Conservation (phyloP, 805 yeast species). For the Saccharomyces jurei region DNA sequence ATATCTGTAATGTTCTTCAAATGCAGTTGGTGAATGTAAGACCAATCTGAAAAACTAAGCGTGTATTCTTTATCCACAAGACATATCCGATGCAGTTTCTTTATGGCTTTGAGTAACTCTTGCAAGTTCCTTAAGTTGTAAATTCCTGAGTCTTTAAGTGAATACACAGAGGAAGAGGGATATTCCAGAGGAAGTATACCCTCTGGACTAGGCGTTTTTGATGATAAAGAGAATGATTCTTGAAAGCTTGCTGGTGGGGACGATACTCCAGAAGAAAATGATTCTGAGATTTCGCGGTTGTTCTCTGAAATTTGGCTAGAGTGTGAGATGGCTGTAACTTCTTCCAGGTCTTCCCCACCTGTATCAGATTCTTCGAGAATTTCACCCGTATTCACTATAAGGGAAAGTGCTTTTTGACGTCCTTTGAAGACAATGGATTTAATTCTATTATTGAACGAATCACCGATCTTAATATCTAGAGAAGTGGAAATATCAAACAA, state of each 20-base stretch:
- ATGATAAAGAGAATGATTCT: background rate
- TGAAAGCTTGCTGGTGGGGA: background rate
- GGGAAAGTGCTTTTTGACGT: background rate
- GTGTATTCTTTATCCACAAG: slow-evolving; percentile 11
- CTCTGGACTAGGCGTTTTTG: background rate
- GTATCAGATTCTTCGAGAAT: slow-evolving; percentile 1
- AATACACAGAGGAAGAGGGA: background rate
- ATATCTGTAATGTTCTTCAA: background rate
- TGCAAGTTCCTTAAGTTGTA: slow-evolving; percentile 9
- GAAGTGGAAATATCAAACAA: slow-evolving; percentile 18
- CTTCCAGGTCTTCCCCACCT: background rate
- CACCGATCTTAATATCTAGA: slow-evolving; percentile 14
- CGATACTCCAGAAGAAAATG: background rate
- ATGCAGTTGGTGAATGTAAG: slow-evolving; percentile 8
- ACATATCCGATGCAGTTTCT: slow-evolving; percentile 17
- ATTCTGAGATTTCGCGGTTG: background rate
- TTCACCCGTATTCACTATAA: slow-evolving; percentile 7
- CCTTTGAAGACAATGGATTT: slow-evolving; percentile 8
- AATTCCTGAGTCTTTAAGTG: background rate
- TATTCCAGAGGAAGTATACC: background rate
- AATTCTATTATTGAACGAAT: slow-evolving; percentile 9
- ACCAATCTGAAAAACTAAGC: slow-evolving; percentile 23
- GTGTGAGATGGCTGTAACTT: background rate
- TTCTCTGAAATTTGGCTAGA: background rate
- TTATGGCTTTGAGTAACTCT: slow-evolving; percentile 9